phyloP scores from a whole-genome alignment of 768 basidiomycete genomes.

The Chalciporus chontae region DNA sequence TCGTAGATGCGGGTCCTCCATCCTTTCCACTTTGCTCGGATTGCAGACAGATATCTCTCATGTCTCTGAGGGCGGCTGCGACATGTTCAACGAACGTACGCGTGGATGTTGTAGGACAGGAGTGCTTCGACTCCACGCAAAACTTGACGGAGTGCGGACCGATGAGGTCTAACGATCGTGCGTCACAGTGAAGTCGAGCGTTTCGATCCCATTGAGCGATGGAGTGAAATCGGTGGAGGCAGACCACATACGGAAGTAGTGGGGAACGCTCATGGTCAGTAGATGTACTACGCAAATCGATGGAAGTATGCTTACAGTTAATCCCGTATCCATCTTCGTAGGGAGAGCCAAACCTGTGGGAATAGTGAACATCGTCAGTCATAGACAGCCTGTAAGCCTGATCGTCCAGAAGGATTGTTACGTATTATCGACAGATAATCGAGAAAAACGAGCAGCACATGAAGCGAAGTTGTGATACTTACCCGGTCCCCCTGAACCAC shows the following conservation, averaged over 20 bases:
- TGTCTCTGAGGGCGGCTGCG: slow-evolving; percentile 60
- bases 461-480: slow-evolving; percentile 16
- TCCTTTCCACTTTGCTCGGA: slow-evolving; percentile 6
- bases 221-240: too few species aligned
- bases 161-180: slow-evolving; percentile 60
- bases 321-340: slow-evolving; percentile 91
- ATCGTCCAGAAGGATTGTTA: not conserved
- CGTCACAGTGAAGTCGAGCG: not conserved
- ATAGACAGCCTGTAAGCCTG: too few species aligned
- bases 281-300: not conserved
- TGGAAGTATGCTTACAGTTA: slow-evolving; percentile 61
- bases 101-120: slow-evolving; percentile 69
- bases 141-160: slow-evolving; percentile 81
- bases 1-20: not conserved
- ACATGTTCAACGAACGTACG: slow-evolving; percentile 60
- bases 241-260: not conserved
- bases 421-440: not conserved
- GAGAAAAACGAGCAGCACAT: not conserved
- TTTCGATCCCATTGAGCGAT: not conserved
- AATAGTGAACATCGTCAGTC: slow-evolving; percentile 3
- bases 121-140: slow-evolving; percentile 88
- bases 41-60: slow-evolving; percentile 51
- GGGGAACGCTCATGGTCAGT: not conserved
- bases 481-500: slow-evolving; percentile 87
- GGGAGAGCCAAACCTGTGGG: slow-evolving; percentile 67